Evolutionary conservation across 768 basidiomycete species (phyloP).

Genomic region (Tephrocybe sp.): DNA sequence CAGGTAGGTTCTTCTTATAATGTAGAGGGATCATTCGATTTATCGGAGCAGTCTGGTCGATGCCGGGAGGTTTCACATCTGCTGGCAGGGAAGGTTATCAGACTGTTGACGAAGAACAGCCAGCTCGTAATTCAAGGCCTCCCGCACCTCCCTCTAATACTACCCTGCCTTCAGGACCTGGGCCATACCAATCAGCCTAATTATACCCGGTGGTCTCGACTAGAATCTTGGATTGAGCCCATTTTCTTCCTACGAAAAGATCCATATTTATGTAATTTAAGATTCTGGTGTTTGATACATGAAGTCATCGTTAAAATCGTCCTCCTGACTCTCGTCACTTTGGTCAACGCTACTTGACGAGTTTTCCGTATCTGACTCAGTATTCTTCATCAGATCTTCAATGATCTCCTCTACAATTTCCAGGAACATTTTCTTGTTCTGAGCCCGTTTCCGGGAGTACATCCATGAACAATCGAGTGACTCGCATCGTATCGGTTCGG

Average conservation of each 20-base stretch:
- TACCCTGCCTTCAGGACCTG: conserved; percentile 29
- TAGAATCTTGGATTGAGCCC: background rate
- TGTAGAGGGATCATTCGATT: conserved; percentile 3
- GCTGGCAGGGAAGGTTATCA: conserved; percentile 59
- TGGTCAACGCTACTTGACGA: background rate
- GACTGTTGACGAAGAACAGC: conserved; percentile 54
- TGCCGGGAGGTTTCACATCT: conserved; percentile 73
- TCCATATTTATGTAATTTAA: background rate
- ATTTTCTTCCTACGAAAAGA: background rate
- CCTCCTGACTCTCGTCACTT: conserved; percentile 13
- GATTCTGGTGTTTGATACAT: conserved; percentile 11
- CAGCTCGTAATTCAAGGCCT: conserved; percentile 22
- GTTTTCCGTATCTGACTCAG: conserved; percentile 7
- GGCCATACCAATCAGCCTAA: conserved; percentile 45
- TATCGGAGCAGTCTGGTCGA: conserved; percentile 63
- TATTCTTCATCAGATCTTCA: conserved; percentile 31
- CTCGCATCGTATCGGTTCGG: conserved; percentile 71
- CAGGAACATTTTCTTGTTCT: conserved; percentile 39
- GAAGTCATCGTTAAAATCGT: conserved; percentile 10
- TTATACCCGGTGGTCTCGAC: background rate
- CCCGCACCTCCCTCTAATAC: conserved; percentile 26
- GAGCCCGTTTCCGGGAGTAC: conserved; percentile 66
- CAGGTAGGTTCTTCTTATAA: conserved; percentile 39
- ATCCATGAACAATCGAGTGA: conserved; percentile 88
- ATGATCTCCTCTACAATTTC: conserved; percentile 31